Conservation (phyloP, 441 rosid species). For the Biscutella laevigata region DNA sequence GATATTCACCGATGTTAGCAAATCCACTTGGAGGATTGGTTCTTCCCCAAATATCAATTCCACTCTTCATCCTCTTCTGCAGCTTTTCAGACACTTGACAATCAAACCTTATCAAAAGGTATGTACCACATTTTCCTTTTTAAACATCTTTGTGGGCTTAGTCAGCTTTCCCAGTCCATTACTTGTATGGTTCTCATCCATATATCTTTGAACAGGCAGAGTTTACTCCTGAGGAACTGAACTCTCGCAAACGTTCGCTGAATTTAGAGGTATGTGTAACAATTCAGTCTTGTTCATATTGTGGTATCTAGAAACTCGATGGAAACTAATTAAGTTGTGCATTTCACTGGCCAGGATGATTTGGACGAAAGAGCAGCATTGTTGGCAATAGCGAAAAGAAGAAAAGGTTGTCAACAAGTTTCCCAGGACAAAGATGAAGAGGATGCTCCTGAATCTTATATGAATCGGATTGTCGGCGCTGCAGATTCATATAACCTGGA, state of each 20-base stretch:
- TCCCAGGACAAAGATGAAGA: conserved; percentile 41
- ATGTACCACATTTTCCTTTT: background rate
- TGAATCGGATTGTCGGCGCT: conserved; percentile 54
- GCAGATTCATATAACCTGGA: conserved; percentile 44
- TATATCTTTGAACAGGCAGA: conserved; percentile 37
- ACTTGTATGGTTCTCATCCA: background rate
- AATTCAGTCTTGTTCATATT: background rate
- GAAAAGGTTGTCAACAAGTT: conserved; percentile 28
- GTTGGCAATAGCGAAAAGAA: conserved; percentile 36
- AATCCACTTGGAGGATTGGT: conserved; percentile 47
- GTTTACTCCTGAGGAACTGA: conserved; percentile 49
- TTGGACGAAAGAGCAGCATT: conserved; percentile 29
- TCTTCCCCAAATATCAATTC: conserved; percentile 35
- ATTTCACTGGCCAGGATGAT: conserved; percentile 28
- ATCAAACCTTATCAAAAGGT: conserved; percentile 49
- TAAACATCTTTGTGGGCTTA: background rate
- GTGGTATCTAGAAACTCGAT: too few species aligned
- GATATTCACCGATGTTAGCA: conserved; percentile 34
- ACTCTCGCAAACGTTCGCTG: conserved; percentile 41
- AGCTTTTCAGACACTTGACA: conserved; percentile 41
- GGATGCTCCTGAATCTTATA: conserved; percentile 42
- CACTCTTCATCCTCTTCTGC: conserved; percentile 42
- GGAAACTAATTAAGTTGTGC: background rate
- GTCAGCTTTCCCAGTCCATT: conserved; percentile 3
- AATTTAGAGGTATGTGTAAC: conserved; percentile 33